Base-by-base conservation (phyloP, 768 basidiomycete genomes). In the Mycena rosella region DNA sequence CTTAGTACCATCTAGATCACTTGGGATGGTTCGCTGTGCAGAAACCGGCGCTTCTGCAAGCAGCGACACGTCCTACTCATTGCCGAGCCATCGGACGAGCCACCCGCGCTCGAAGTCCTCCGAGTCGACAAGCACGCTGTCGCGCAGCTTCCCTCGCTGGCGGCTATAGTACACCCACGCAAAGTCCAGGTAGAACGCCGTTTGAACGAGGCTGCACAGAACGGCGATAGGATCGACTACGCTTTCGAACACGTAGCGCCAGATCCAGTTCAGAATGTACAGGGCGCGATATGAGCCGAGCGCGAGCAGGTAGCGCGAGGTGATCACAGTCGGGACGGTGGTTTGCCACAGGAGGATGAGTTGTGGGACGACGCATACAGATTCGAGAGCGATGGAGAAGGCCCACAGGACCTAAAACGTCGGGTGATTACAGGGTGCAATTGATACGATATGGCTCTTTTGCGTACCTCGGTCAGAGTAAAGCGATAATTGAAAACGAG, bases 201-300 rank as follows among this genome's bases (percentile, higher is more conserved):
- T 94, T 76, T 94, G 92, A 57, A 94, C 89, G 53, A 94, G 78
- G 49, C 92, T 93, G 44, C 91, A 90, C 36, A 86, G 82, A 51
- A 93, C 87, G 93, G n/a, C 90, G 71, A 94, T 93, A 42, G 92
- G 91, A 78, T 93, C 91, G 58, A 91, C 79, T 59, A 82, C 70
- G 60, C 86, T 88, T 30, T 82, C 76, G 18, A 71, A 68, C 6
- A 75, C 67, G 74, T 83, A 82, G 73, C 81, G 83, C 80, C 91
- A 94, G 78, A 94, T 91, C 92, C 92, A 94, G 79, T 94, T 94
- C 54, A 91, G 93, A 62, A 94, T 90, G 78, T 94, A 94, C 57
- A 94, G 75, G 5, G 89, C 92, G 69, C 92, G 82, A 79, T 94
- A 94, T 29, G 87, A 80, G 26, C 93, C 93, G 68, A 94, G 79